Conservation (phyloP, 2,329 filamentous ascomycete species). For the Paraconiothyrium sp. region DNA sequence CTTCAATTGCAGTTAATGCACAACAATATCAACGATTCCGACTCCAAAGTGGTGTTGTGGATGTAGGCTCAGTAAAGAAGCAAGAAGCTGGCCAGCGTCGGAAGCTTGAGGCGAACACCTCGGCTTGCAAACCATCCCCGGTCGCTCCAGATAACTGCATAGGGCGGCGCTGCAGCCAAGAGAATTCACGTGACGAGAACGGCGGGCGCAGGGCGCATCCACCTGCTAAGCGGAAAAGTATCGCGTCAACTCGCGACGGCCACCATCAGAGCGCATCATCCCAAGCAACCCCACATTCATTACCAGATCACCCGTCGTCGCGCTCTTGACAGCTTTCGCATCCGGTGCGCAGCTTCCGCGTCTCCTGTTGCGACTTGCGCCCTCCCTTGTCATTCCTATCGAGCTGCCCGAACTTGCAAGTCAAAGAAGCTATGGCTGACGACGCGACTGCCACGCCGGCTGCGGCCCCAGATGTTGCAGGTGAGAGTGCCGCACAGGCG, state of each 20-base stretch:
- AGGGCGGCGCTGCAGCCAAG: conserved; percentile 12
- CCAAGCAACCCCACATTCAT: conserved; percentile 39
- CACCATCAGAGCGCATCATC: conserved; percentile 32
- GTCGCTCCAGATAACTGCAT: conserved; percentile 15
- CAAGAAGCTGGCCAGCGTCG: conserved; percentile 8
- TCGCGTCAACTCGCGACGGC: conserved; percentile 45
- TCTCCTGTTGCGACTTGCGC: conserved; percentile 24
- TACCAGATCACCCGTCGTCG: conserved; percentile 27
- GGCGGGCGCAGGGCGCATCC: conserved; percentile 14
- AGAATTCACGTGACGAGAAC: conserved; percentile 27
- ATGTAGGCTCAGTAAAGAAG: conserved; percentile 8
- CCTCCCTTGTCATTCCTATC: conserved; percentile 21
- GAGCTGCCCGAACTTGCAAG: conserved; percentile 24
- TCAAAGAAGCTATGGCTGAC: conserved; percentile 45
- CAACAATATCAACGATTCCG: not conserved
- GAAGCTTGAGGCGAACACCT: conserved; percentile 32
- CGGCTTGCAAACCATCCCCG: conserved; percentile 39
- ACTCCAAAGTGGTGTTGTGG: not conserved
- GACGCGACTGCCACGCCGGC: conserved; percentile 40
- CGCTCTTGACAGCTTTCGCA: conserved; percentile 2
- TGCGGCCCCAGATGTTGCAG: conserved; percentile 41
- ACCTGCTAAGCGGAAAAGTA: conserved; percentile 34
- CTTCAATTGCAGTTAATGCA: conserved; percentile 1
- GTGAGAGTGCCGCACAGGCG: conserved; percentile 33
- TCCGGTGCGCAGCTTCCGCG: conserved; percentile 4